Evolutionary conservation across 148 eudicot species (phyloP), one percentile per base, ranked within the genome.

Genomic region (Fagopyrum tataricum): DNA sequence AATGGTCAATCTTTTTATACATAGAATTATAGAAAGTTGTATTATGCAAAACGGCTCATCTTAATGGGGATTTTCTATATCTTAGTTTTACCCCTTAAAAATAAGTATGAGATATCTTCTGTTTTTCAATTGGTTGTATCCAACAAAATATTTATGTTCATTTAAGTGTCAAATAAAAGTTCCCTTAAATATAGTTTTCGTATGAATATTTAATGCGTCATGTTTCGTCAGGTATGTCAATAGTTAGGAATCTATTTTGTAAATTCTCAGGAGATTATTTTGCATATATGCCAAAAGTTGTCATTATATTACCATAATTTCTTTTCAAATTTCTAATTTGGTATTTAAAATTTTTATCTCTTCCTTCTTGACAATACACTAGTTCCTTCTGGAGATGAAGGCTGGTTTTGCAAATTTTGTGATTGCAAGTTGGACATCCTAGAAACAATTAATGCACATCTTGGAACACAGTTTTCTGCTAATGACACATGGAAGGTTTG

Each of bases 361-460:
- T 74, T 58, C 62, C 15, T 62, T 78, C 10, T 78, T 47, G 49
- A 42, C 72, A 69, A 74, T 72, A 68, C 68, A 70, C 47, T 85
- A 91, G 97, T 94, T 72, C 97, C 98, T 49, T 92, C 91, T 66
- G 97, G 83, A 76, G 97, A 89, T 72, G 87, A 89, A 87, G 95
- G 93, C 67, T 94, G 98, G 98, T 82, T 86, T 56, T 94, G 98
- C 84, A 85, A 86, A 78, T 91, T 79, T 82, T 94, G 98, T 47
- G 85, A 82, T 76, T 83, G 88, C 79, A 91, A 91, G 84, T 84
- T 82, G 85, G 97, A 88, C 72, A 87, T 94, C 68, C 64, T 94
- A 72, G 96, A 89, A 41, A 88, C 97, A 52, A 84, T 86, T 71
- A 91, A 94, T 84, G 96, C 93, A 78, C 96, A 94, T 85, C 87